phyloP scores from a whole-genome alignment of 306 rosid species.

The Castanea crenata region DNA sequence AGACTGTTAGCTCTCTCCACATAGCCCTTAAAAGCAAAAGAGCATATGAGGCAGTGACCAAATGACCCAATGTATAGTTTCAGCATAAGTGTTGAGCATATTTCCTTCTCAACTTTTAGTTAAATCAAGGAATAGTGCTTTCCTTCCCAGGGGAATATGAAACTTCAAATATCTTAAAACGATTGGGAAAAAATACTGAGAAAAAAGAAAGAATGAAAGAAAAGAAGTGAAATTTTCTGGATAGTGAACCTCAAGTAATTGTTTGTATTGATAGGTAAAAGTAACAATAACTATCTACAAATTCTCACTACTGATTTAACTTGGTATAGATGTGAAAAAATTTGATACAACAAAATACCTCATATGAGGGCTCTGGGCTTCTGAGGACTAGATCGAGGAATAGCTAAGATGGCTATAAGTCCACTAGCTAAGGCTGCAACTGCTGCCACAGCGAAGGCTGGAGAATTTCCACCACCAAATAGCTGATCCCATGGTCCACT shows the following conservation, averaged over 20 bases:
- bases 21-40: too few species aligned
- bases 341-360: slow-evolving; percentile 57
- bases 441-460: slow-evolving; percentile 89
- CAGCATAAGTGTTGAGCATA: too few species aligned
- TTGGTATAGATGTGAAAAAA: slow-evolving; percentile 24
- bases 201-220: slow-evolving; percentile 3
- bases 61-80: too few species aligned
- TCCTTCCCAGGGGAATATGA: too few species aligned
- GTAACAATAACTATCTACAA: slow-evolving; percentile 35
- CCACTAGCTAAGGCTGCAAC: slow-evolving; percentile 87
- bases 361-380: slow-evolving; percentile 58
- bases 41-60: too few species aligned
- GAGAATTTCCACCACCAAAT: slow-evolving; percentile 97
- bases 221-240: not conserved
- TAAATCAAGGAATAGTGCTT: too few species aligned
- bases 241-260: slow-evolving; percentile 26
- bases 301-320: slow-evolving; percentile 34
- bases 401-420: slow-evolving; percentile 70
- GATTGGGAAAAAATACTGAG: not conserved
- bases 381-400: slow-evolving; percentile 69
- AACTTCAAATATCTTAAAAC: slow-evolving; percentile 11
- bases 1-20: too few species aligned
- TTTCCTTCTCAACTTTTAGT: too few species aligned
- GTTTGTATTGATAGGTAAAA: slow-evolving; percentile 17
- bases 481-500: slow-evolving; percentile 99